phyloP scores from a whole-genome alignment of 2,329 filamentous ascomycete genomes.

The Colletotrichum gloeosporioides region DNA sequence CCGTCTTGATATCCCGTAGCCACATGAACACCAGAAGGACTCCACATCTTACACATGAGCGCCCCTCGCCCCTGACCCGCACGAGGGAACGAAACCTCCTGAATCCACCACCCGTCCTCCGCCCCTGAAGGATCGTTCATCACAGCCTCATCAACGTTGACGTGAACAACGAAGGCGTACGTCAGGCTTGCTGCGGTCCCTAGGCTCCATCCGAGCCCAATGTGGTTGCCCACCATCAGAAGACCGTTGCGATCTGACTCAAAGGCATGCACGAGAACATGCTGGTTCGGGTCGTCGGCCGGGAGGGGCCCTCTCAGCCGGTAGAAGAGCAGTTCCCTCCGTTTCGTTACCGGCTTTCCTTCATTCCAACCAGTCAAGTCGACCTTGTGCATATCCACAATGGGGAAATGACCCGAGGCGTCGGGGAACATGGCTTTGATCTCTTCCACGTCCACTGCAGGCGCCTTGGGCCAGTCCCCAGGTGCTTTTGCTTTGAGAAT shows the following conservation, averaged over 20 bases:
- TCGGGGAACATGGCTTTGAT: slow-evolving; percentile 40
- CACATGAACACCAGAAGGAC: slow-evolving; percentile 55
- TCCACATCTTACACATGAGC: slow-evolving; percentile 59
- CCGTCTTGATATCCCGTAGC: slow-evolving; percentile 63
- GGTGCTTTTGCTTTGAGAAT: slow-evolving; percentile 43
- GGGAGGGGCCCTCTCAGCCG: slow-evolving; percentile 50
- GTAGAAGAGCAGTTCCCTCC: slow-evolving; percentile 55
- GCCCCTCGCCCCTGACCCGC: slow-evolving; percentile 51
- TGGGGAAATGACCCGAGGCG: slow-evolving; percentile 50
- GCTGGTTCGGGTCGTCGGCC: slow-evolving; percentile 44
- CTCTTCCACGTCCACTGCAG: slow-evolving; percentile 50
- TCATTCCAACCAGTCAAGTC: slow-evolving; percentile 54
- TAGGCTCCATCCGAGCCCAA: slow-evolving; percentile 49
- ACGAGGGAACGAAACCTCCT: slow-evolving; percentile 56
- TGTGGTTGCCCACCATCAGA: slow-evolving; percentile 54
- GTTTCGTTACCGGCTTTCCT: slow-evolving; percentile 44
- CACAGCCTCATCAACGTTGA: slow-evolving; percentile 51
- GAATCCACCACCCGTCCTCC: slow-evolving; percentile 57
- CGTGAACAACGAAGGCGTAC: slow-evolving; percentile 59
- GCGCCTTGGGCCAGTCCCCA: slow-evolving; percentile 48
- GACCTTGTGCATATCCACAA: slow-evolving; percentile 60
- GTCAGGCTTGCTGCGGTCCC: slow-evolving; percentile 51
- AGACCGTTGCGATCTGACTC: slow-evolving; percentile 60
- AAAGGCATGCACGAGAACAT: slow-evolving; percentile 55
- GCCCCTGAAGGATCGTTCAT: slow-evolving; percentile 39